phyloP scores from a whole-genome alignment of 2,329 filamentous ascomycete species.

The Tolypocladium amazonense region DNA sequence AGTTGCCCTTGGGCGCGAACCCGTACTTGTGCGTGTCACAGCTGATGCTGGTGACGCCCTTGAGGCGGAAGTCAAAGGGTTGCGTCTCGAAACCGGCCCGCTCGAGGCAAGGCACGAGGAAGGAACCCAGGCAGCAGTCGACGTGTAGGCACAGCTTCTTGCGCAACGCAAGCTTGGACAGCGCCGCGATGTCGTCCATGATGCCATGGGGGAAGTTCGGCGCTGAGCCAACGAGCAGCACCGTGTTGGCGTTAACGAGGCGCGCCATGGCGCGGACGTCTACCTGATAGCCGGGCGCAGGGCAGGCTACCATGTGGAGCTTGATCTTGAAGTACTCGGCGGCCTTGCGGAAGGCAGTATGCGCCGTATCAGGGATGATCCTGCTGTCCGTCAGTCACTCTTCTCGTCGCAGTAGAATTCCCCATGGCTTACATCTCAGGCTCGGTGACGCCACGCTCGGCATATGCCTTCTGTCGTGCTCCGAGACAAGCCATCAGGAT shows the following conservation, averaged over 20 bases:
- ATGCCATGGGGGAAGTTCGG: conserved; percentile 98
- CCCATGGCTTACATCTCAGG: conserved; percentile 72
- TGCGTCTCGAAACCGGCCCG: conserved; percentile 86
- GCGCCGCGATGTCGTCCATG: conserved; percentile 81
- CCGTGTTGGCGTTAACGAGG: conserved; percentile 86
- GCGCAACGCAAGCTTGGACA: conserved; percentile 73
- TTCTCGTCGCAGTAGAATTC: not conserved
- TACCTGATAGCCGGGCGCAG: conserved; percentile 76
- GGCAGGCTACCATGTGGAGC: conserved; percentile 77
- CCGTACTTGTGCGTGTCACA: conserved; percentile 99
- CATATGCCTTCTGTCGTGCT: conserved; percentile 79
- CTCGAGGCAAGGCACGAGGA: conserved; percentile 84
- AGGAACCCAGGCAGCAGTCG: conserved; percentile 94
- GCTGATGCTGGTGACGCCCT: conserved; percentile 88
- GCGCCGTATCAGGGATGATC: conserved; percentile 88
- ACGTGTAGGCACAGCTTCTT: conserved; percentile 84
- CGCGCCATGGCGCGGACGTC: conserved; percentile 67
- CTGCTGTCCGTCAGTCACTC: conserved; percentile 27
- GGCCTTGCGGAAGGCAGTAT: conserved; percentile 95
- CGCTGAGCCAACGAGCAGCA: conserved; percentile 86
- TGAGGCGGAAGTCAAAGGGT: conserved; percentile 86
- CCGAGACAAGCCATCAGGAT: conserved; percentile 92
- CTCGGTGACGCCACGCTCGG: conserved; percentile 77
- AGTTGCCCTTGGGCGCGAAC: conserved; percentile 96
- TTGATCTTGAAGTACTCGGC: conserved; percentile 96